Percentiles rank a stretch among this genome's conserved stretches.
These are phyloP conservation scores for Phytophthora vignae DNA, from an alignment of 352 stramenopile species.

Conservation along the genomic window DNA sequence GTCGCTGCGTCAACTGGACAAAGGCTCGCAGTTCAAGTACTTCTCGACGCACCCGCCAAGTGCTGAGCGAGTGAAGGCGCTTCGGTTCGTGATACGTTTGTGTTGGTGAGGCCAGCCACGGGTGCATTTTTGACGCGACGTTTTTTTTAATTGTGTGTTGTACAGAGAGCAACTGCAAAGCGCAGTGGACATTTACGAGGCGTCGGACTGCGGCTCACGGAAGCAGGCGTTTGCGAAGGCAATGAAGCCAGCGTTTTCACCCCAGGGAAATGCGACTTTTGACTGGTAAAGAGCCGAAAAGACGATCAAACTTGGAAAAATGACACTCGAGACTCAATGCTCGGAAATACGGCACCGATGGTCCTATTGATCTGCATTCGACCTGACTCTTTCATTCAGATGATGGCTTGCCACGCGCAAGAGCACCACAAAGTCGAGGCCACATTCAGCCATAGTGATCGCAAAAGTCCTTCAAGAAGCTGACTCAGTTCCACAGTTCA, in stretches of 20 bases:
- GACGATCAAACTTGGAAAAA: not conserved
- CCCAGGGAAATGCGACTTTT: slow-evolving; percentile 22
- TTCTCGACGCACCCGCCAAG: slow-evolving; percentile 81
- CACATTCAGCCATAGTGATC: no score
- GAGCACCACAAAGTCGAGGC: no score
- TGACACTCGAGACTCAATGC: not conserved
- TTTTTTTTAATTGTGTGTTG: not conserved
- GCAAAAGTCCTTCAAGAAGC: no score
- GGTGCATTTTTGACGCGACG: not conserved
- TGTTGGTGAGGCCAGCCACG: not conserved
- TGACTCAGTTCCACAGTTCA: no score
- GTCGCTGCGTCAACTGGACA: slow-evolving; percentile 40
- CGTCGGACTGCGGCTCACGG: slow-evolving; percentile 42
- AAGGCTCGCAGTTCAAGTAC: slow-evolving; percentile 61
- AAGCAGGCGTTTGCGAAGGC: slow-evolving; percentile 47
- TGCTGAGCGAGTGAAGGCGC: slow-evolving; percentile 58
- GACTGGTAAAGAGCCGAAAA: slow-evolving; percentile 18
- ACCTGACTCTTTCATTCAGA: no score
- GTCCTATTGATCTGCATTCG: no score
- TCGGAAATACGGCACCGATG: not conserved
- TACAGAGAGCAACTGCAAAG: slow-evolving; percentile 49
- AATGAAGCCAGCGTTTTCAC: slow-evolving; percentile 42
- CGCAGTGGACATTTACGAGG: slow-evolving; percentile 55
- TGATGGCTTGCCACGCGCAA: no score
- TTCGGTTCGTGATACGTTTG: slow-evolving; percentile 38